phyloP scores from a whole-genome alignment of 495 filamentous ascomycete species.

The Jackrogersella minutella region DNA sequence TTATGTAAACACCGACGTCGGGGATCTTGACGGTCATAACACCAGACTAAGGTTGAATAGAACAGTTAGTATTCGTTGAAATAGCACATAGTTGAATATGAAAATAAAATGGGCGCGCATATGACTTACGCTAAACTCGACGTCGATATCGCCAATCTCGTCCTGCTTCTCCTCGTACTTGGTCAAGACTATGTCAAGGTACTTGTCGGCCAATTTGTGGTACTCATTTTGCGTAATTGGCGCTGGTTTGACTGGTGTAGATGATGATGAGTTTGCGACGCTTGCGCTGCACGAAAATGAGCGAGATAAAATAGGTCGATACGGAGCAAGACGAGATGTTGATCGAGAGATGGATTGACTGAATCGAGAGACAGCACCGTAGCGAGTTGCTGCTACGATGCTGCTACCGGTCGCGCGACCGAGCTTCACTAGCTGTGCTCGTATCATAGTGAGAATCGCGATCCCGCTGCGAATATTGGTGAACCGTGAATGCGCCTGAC shows the following conservation, averaged over 20 bases:
- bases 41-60: constrained; percentile 67
- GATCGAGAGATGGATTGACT: background rate
- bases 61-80: constrained; percentile 11
- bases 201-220: constrained; percentile 58
- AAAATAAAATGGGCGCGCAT: constrained; percentile 47
- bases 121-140: constrained; percentile 64
- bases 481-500: background rate
- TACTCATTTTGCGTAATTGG: constrained; percentile 53
- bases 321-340: background rate
- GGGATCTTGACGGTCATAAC: constrained; percentile 76
- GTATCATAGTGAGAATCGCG: constrained; percentile 40
- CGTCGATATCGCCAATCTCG: constrained; percentile 68
- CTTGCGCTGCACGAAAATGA: constrained; percentile 36
- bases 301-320: background rate
- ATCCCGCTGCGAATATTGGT: background rate
- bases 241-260: constrained; percentile 35
- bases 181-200: constrained; percentile 66
- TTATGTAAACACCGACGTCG: constrained; percentile 77
- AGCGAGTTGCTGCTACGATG: constrained; percentile 15
- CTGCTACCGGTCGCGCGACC: constrained; percentile 33
- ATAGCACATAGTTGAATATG: background rate
- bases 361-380: constrained; percentile 1
- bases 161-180: constrained; percentile 72
- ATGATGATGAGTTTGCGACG: constrained; percentile 28
- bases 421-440: constrained; percentile 37